Evolutionary conservation across 441 rosid genomes (phyloP), one percentile per base, ranked within the genome.

Genomic region (Croton laevigatus): DNA sequence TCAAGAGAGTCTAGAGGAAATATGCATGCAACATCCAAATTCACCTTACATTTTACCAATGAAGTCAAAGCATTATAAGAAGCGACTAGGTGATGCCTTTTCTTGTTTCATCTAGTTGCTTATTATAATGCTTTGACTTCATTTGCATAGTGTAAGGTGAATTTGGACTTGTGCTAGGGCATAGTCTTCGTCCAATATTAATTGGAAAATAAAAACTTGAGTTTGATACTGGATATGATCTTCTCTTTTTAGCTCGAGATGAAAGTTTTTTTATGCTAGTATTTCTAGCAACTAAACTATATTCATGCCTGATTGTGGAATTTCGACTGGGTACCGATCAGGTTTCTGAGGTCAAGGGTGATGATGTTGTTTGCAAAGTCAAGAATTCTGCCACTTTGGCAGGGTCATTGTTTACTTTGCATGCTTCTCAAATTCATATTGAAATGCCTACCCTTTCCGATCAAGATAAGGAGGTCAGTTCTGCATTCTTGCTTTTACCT

Each of bases 301-400:
- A 19, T 4, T 58, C 36, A 22, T 73, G 49, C 42, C 16, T 66
- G 67, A 74, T 69, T 53, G 23, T 64, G 53, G 40, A 22, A 37
- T 60, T 76, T 38, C 62, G 22, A 13, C 60, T 82, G 73, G 69
- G 69, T 32, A 68, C 38, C 73, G 51, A 61, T 62, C 79, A 96
- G 97, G 98, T 91, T 76, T 81, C 88, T 62, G 97, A 91, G 81
- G 91, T 93, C 61, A 86, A 87, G 73, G 98, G 93, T 52, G 79
- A 88, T 71, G 93, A 96, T 81, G 99, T 96, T 52, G 84, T 90
- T 70, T 96, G 97, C 74, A 76, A 81, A 63, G 81, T 90, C 70
- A 91, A 94, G 88, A 96, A 93, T 78, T 71, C 96, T 69, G 93
- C 97, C 68, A 96, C 97, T 38, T 77, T 93, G 72, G 85, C 94